Evolutionary conservation across 2,329 filamentous ascomycete genomes (phyloP), one percentile per base, ranked within the genome.

Genomic region (Leptosphaerulina australis): DNA sequence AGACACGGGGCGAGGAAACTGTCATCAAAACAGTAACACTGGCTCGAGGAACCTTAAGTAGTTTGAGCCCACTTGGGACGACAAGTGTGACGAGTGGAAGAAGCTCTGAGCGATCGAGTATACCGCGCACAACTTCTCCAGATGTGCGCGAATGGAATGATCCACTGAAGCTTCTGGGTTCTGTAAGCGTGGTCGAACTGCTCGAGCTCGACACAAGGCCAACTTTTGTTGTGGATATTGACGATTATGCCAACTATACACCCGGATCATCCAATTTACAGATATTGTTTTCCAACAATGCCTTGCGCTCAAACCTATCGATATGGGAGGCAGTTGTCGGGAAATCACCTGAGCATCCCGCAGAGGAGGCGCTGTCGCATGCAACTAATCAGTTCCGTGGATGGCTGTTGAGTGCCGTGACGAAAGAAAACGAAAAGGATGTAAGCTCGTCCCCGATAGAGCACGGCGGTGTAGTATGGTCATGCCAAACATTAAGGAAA

Each of bases 201-300:
- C 72, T 94, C 30, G 88, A 93, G 64, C 83, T 88, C 58, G 90
- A 94, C 67, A 83, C 87, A 39, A 79, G 90, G 36, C 90, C 88
- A 2, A 89, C 87, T 0, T 90, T 93, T 62, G 81, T 93, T 31
- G 77, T 93, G 25, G 88, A 93, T 62, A 73, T 89, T 40, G 76
- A 77, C 6, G 83, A 87, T 61, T 70, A 77, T 1, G 69, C 74
- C n/a, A 86, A 85, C 59, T 79, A 77, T 36, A 75, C 73, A 17
- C 75, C 79, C 1, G 79, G 80, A 0, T 47, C 55, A 1, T 41
- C 49, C 4, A 77, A 77, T 1, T 70, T 92, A 28, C 79, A 82
- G 22, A 79, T 90, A 6, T 60, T 90, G 0, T 92, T 88, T 67
- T 81, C 82, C 22, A 94, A 93, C 66, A 77, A 80, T 8, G 81